Evolutionary conservation across 2,329 filamentous ascomycete species (phyloP).

Genomic region (Cryphonectria naterciae): DNA sequence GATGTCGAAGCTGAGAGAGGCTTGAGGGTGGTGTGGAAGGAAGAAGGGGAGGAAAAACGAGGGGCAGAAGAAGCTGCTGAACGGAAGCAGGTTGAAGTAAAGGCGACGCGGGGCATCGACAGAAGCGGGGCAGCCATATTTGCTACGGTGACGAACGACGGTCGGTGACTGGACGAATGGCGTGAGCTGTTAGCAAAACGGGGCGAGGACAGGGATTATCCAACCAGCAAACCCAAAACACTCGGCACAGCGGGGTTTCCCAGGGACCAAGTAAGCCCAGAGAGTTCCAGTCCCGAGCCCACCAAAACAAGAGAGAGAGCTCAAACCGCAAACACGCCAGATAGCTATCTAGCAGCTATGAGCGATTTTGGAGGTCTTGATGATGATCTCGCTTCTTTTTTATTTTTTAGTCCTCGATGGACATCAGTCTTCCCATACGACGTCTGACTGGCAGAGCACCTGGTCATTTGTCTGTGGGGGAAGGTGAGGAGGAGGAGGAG

Average conservation of each 20-base stretch:
- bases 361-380: background rate
- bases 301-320: conserved; percentile 8
- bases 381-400: background rate
- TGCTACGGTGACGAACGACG: conserved; percentile 23
- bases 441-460: background rate
- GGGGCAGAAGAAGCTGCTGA: conserved; percentile 38
- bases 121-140: conserved; percentile 45
- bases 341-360: background rate
- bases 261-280: background rate
- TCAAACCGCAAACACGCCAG: no score
- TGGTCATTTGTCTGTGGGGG: background rate
- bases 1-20: conserved; percentile 38
- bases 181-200: conserved; percentile 29
- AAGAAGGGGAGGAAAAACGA: conserved; percentile 40
- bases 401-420: background rate
- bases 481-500: background rate
- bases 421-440: background rate
- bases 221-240: conserved; percentile 27
- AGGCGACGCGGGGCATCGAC: conserved; percentile 30
- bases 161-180: conserved; percentile 26
- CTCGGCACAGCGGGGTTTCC: conserved; percentile 4
- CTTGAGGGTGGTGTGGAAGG: conserved; percentile 36
- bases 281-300: background rate
- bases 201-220: conserved; percentile 28
- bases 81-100: conserved; percentile 38